Evolutionary conservation across 1,139 yeast species (phyloP).

Genomic region (Kodamaea fungicola): DNA sequence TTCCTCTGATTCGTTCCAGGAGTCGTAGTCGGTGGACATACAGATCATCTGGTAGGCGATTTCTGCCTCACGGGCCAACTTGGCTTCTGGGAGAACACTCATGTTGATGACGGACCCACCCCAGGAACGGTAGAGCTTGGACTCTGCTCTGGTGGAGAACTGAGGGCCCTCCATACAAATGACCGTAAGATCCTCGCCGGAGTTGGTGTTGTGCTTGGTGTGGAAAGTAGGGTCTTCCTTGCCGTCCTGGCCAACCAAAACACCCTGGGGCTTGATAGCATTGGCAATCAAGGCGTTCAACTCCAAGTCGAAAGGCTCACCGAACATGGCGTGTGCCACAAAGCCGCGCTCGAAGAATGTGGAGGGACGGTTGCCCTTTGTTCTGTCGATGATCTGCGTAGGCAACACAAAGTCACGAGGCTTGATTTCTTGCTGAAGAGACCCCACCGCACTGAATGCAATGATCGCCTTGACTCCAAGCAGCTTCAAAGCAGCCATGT

Average conservation of each 20-base stretch:
- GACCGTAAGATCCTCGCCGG: conserved; percentile 69
- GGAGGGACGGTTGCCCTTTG: conserved; percentile 89
- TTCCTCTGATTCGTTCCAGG: conserved; percentile 94
- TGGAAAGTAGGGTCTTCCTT: conserved; percentile 46
- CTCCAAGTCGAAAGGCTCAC: conserved; percentile 87
- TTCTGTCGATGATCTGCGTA: conserved; percentile 92
- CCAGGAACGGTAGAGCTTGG: conserved; percentile 79
- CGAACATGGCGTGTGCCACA: conserved; percentile 96
- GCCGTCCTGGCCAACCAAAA: conserved; percentile 48
- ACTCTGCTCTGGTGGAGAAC: conserved; percentile 96
- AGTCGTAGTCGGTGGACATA: conserved; percentile 98
- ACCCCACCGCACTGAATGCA: conserved; percentile 96
- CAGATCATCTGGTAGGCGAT: conserved; percentile 96
- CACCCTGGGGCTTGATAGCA: conserved; percentile 48
- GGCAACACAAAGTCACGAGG: conserved; percentile 96
- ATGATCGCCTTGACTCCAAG: conserved; percentile 84
- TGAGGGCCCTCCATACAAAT: conserved; percentile 99
- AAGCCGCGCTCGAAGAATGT: conserved; percentile 90
- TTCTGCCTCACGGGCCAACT: conserved; percentile 96
- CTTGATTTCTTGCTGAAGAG: conserved; percentile 79
- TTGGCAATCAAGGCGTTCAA: conserved; percentile 65
- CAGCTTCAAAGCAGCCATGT: conserved; percentile 89
- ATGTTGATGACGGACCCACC: conserved; percentile 95
- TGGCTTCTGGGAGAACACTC: conserved; percentile 95
- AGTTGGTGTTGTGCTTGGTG: conserved; percentile 47